These are phyloP conservation scores for Penicillium sp. DNA, from an alignment of 2,329 filamentous ascomycete species.

Conservation along the genomic window DNA sequence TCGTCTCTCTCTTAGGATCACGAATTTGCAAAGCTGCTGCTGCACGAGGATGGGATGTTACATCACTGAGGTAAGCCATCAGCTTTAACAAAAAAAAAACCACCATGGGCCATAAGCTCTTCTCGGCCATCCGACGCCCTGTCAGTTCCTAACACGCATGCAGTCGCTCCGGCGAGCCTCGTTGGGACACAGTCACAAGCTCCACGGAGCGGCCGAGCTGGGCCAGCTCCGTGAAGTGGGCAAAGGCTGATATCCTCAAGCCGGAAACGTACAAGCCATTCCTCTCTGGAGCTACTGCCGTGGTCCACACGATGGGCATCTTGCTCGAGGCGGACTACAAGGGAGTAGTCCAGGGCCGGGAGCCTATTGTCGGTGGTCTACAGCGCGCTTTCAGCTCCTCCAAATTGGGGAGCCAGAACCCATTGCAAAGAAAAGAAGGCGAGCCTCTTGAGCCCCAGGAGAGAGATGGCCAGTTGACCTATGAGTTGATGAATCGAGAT, in stretches of 20 bases:
- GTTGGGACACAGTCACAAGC: constrained; percentile 74
- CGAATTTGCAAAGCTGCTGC: constrained; percentile 89
- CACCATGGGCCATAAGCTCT: no score
- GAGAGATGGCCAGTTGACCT: constrained; percentile 73
- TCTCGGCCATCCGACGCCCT: neutral
- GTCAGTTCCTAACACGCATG: constrained; percentile 6
- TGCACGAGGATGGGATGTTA: constrained; percentile 82
- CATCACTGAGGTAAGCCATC: constrained; percentile 69
- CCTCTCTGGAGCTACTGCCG: constrained; percentile 70
- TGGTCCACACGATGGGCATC: constrained; percentile 94
- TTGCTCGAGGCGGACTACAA: constrained; percentile 98
- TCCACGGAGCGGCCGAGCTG: constrained; percentile 67
- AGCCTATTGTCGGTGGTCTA: constrained; percentile 73
- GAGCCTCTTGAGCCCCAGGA: constrained; percentile 60
- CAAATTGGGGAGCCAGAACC: constrained; percentile 60
- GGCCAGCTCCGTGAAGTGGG: constrained; percentile 79
- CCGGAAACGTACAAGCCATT: constrained; percentile 72
- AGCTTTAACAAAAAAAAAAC: neutral
- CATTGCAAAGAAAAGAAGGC: constrained; percentile 56
- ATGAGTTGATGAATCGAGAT: constrained; percentile 96
- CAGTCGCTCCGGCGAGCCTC: constrained; percentile 84
- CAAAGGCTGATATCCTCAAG: constrained; percentile 77
- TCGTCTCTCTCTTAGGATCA: constrained; percentile 42
- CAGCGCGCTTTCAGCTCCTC: constrained; percentile 68
- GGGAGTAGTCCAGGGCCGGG: constrained; percentile 73